Percentiles rank a stretch among this genome's conserved stretches.
Evolutionary conservation across 225 moss, liverwort and hornwort genomes (phyloP).

Genomic region (Marchantia polymorpha): DNA sequence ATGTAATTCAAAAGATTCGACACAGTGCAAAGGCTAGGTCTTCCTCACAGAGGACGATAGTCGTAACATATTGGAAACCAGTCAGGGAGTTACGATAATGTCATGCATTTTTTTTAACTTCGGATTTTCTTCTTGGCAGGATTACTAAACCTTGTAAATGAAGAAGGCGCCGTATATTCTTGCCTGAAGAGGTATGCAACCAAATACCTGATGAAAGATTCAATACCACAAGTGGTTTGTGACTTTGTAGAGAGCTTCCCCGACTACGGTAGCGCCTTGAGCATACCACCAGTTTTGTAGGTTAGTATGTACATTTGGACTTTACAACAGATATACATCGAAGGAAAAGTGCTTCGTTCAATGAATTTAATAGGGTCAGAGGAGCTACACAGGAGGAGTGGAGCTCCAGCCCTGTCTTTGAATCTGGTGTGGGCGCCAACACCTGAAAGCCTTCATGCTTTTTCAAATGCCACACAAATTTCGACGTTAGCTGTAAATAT

Average conservation of each 20-base stretch:
- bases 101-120: background rate
- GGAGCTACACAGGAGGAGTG: background rate
- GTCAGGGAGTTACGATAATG: background rate
- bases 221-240: slow-evolving; percentile 1
- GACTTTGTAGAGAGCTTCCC: slow-evolving; percentile 19
- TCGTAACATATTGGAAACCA: background rate
- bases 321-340: background rate
- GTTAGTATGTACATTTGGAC: background rate
- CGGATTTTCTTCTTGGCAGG: background rate
- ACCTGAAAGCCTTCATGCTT: background rate
- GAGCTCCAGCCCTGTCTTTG: background rate
- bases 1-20: background rate
- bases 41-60: too few relatives aligned
- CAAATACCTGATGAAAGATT: background rate
- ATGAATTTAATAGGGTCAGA: background rate
- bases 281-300: slow-evolving; percentile 16
- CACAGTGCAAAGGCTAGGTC: too few relatives aligned
- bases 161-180: slow-evolving; percentile 18
- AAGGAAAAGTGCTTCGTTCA: background rate
- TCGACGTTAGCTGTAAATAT: background rate
- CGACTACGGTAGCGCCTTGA: slow-evolving; percentile 4
- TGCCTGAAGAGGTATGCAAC: slow-evolving; percentile 10
- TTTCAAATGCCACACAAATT: background rate
- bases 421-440: background rate
- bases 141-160: slow-evolving; percentile 13